Conservation (phyloP, 352 stramenopile genomes). For the Globisporangium echinulatum region DNA sequence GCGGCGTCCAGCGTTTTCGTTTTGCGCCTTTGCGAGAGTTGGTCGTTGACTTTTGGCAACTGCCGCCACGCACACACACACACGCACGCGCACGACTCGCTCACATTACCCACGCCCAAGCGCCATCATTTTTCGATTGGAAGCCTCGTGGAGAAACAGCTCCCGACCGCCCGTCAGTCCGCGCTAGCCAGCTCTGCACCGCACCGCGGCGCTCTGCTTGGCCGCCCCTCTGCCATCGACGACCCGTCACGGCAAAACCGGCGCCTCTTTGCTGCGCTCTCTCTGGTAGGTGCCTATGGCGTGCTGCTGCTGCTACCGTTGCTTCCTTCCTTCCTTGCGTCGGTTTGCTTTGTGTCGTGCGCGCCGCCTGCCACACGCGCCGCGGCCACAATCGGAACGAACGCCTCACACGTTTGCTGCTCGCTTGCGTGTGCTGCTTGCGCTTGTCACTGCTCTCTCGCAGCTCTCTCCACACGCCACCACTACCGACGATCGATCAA, state of each 20-base stretch:
- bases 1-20: no score
- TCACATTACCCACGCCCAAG: not conserved
- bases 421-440: not conserved
- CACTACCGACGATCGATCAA: no score
- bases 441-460: not conserved
- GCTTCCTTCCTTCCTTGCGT: not conserved
- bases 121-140: constrained; percentile 20
- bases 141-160: constrained; percentile 5
- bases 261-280: constrained; percentile 1
- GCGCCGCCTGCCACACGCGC: not conserved
- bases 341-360: not conserved
- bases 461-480: not conserved
- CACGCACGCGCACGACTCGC: not conserved
- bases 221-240: not conserved
- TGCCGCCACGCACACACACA: not conserved
- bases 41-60: constrained; percentile 4
- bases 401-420: not conserved
- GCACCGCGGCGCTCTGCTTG: not conserved
- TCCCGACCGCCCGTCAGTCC: not conserved
- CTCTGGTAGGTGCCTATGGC: not conserved
- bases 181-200: not conserved
- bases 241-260: constrained; percentile 4
- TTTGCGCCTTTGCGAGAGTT: not conserved
- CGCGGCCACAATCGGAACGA: constrained; percentile 8
- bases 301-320: no score